Evolutionary conservation across 345 rosid genomes (phyloP).

Genomic region (Streptanthus diversifolius): DNA sequence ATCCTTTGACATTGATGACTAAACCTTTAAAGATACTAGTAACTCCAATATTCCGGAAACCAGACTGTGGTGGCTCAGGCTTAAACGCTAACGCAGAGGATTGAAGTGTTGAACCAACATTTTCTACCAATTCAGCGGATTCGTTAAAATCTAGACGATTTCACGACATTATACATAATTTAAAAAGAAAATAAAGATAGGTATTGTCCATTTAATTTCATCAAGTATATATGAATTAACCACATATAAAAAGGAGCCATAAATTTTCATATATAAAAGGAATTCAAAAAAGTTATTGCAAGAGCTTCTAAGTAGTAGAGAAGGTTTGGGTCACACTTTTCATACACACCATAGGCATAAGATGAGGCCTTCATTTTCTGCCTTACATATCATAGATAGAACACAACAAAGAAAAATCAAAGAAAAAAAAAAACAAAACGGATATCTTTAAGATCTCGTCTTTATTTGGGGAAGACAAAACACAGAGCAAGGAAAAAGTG

Average conservation of each 20-base stretch:
- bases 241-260: not conserved
- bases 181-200: too few species aligned
- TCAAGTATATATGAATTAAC: not conserved
- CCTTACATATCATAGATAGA: constrained; percentile 64
- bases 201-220: not conserved
- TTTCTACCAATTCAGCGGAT: too few species aligned
- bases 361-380: constrained; percentile 68
- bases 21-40: too few species aligned
- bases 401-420: not conserved
- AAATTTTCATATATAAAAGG: not conserved
- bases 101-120: too few species aligned
- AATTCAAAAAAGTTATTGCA: not conserved
- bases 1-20: too few species aligned
- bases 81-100: too few species aligned
- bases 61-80: too few species aligned
- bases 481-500: constrained; percentile 6
- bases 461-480: constrained; percentile 12
- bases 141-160: too few species aligned
- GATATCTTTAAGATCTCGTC: constrained; percentile 5
- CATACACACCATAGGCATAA: constrained; percentile 24
- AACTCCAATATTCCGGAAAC: too few species aligned
- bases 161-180: too few species aligned
- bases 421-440: not conserved
- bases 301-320: constrained; percentile 9
- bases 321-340: constrained; percentile 27